A percentile compares a stretch with the other conserved stretches of the same genome.
Conservation (phyloP, 2,329 filamentous ascomycete species). For the Neonectria coccinea region DNA sequence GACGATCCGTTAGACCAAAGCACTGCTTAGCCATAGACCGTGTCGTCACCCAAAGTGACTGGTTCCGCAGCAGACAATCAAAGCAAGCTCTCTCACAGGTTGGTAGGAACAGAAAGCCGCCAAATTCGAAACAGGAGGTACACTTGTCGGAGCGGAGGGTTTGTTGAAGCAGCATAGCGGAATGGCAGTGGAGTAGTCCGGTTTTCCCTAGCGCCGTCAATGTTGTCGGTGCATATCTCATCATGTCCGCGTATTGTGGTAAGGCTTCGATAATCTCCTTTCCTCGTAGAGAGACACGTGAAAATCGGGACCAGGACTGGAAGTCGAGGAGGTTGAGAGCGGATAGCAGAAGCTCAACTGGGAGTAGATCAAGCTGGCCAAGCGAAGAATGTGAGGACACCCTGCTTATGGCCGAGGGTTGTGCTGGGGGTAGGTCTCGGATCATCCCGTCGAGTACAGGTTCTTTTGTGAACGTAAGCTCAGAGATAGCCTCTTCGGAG, state of each 20-base stretch:
- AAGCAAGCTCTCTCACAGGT: conserved; percentile 45
- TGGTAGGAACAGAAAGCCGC: conserved; percentile 44
- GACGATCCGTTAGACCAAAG: conserved; percentile 27
- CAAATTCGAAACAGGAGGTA: conserved; percentile 42
- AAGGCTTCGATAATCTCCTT: conserved; percentile 40
- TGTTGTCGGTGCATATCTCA: conserved; percentile 50
- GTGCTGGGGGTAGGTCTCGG: background rate
- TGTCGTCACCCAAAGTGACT: conserved; percentile 34
- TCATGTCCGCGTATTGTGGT: conserved; percentile 53
- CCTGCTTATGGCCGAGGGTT: background rate
- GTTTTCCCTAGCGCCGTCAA: conserved; percentile 38
- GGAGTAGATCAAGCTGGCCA: conserved; percentile 39
- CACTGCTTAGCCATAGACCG: conserved; percentile 16
- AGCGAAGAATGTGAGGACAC: conserved; percentile 23
- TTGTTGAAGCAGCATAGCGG: background rate
- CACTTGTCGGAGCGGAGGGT: conserved; percentile 20
- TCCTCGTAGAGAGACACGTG: conserved; percentile 34
- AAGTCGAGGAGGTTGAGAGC: conserved; percentile 42
- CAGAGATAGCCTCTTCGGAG: no score
- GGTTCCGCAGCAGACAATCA: conserved; percentile 38
- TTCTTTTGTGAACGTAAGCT: no score
- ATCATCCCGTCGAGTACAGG: background rate
- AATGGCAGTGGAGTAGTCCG: conserved; percentile 32
- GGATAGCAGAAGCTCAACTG: conserved; percentile 35
- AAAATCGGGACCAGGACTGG: conserved; percentile 41